Percentiles rank a stretch among this genome's conserved stretches.
Evolutionary conservation across 345 rosid genomes (phyloP).

Genomic region (Psidium guajava): DNA sequence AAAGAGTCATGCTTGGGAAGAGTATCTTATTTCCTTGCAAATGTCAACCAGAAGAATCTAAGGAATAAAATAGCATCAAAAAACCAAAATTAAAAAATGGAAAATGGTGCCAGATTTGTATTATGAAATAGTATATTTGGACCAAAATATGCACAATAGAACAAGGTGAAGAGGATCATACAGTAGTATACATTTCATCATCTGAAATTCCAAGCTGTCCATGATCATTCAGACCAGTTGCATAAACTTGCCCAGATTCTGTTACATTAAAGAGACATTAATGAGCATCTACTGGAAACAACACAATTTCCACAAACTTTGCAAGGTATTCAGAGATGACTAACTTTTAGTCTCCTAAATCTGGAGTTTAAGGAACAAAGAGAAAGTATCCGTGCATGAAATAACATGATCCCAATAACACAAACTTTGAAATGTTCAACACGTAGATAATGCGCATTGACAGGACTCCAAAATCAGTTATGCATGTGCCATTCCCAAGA

Average conservation of each 20-base stretch:
- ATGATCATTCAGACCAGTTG: constrained; percentile 83
- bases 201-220: constrained; percentile 74
- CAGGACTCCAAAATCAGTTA: no score
- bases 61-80: neutral
- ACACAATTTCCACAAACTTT: neutral
- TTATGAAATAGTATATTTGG: neutral
- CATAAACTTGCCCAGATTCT: constrained; percentile 75
- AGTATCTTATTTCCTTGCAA: neutral
- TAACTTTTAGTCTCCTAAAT: neutral
- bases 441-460: no score
- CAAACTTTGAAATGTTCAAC: no score
- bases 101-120: neutral
- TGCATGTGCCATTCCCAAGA: no score
- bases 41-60: neutral
- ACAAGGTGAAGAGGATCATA: constrained; percentile 17
- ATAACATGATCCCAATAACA: no score
- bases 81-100: neutral
- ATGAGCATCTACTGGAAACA: neutral
- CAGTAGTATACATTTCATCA: constrained; percentile 33
- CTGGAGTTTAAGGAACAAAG: neutral
- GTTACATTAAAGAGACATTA: constrained; percentile 6
- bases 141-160: neutral
- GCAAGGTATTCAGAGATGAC: neutral
- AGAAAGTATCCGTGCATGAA: neutral
- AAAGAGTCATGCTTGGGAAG: neutral